Base-by-base conservation (phyloP, 176 grass and related monocot genomes). In the Chrysopogon serrulatus region DNA sequence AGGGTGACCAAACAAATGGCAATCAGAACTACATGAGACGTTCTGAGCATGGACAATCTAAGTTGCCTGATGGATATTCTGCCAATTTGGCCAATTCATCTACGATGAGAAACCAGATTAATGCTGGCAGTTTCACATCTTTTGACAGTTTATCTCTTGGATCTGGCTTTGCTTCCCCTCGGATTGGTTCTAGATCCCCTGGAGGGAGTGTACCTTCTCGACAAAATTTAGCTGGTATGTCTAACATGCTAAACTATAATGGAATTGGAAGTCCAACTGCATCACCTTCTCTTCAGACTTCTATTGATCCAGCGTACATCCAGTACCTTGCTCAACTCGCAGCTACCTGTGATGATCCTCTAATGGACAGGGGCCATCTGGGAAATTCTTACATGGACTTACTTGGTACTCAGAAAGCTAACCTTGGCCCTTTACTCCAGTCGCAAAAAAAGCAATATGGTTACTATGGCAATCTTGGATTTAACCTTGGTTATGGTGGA, bases 311-410 rank as follows among this genome's bases (percentile, higher is more conserved):
- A 10, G 73, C 74, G 2, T 91, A 93, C 89, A 47, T 86, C 62
- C 88, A 93, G 43, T 89, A 91, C 79, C 78, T 96, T 40, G 79
- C 90, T 18, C 90, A 92, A 84, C 47, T 90, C 62, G 82, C 88
- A 71, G 79, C 85, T 59, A 88, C 42, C 33, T 94, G 78, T 65
- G 86, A 92, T 45, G 87, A 88, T 57, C 85, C 81, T 59, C 73
- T 81, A 36, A 76, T 91, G 80, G 84, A 91, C 10, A 62, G 79
- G 19, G 45, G 56, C 53, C 79, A 76, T 68, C 31, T 89, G 28
- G 90, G 83, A 26, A 86, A 21, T 83, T 86, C 87, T 70, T 92
- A 92, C 68, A 83, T 86, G 78, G 90, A 89, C 79, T 86, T 92
- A 56, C 86, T 92, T 83, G 90, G 86, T 64, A 28, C 79, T 76